These are phyloP conservation scores for Coemansia sp. DNA, from an alignment of 192 early-diverging fungal genomes.

Conservation along the genomic window DNA sequence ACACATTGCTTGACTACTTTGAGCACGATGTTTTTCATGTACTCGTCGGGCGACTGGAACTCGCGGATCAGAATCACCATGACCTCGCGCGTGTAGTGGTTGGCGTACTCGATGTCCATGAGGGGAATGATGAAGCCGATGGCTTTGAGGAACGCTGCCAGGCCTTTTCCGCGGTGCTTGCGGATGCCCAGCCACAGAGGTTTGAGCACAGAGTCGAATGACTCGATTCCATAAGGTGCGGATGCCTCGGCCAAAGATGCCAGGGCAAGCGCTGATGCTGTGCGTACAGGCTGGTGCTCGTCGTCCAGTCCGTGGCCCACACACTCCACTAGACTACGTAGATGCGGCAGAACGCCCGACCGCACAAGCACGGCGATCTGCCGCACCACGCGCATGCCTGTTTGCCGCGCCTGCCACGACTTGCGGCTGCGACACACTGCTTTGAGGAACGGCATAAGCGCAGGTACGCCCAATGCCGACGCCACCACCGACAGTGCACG, in stretches of 20 bases:
- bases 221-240: conserved; percentile 98
- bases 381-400: conserved; percentile 95
- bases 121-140: conserved; percentile 97
- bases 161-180: conserved; percentile 91
- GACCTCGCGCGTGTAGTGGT: conserved; percentile 90
- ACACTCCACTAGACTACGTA: conserved; percentile 87
- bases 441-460: conserved; percentile 90
- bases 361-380: conserved; percentile 95
- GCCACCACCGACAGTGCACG: conserved; percentile 97
- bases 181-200: conserved; percentile 92
- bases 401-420: conserved; percentile 98
- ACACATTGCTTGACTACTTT: conserved; percentile 97
- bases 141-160: conserved; percentile 98
- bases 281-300: conserved; percentile 95
- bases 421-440: conserved; percentile 94
- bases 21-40: conserved; percentile 98
- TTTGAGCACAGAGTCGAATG: conserved; percentile 85
- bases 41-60: conserved; percentile 96
- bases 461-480: conserved; percentile 91
- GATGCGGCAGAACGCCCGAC: conserved; percentile 91
- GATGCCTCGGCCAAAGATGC: conserved; percentile 95
- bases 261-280: conserved; percentile 91
- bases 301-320: conserved; percentile 90
- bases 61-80: conserved; percentile 91
- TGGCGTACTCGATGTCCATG: conserved; percentile 94